phyloP scores from a whole-genome alignment of 208 protist species.

The Phytomonas serpens region DNA sequence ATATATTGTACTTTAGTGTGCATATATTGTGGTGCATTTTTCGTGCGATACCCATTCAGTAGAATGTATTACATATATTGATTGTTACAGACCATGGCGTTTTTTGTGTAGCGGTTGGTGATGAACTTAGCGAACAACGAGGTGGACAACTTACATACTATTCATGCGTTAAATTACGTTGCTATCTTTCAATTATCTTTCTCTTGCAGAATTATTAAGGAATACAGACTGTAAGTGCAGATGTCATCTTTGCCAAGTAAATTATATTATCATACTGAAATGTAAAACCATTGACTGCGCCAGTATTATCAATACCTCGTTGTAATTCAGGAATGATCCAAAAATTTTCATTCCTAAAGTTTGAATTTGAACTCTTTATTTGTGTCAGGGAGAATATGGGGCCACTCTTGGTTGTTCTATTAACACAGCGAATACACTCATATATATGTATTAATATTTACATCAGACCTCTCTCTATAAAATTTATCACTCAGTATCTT shows the following conservation, averaged over 20 bases:
- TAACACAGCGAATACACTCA: not conserved
- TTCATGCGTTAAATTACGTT: not conserved
- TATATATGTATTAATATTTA: constrained; percentile 2
- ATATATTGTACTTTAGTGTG: not conserved
- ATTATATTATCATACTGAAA: not conserved
- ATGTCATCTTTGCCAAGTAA: not conserved
- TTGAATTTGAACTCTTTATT: not conserved
- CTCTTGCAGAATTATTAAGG: not conserved
- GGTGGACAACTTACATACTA: not conserved
- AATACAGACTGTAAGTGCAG: not conserved
- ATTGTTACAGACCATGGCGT: not conserved
- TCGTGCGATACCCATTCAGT: not conserved
- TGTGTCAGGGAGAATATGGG: not conserved
- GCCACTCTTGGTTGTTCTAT: not conserved
- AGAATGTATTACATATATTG: not conserved
- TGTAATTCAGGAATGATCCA: not conserved
- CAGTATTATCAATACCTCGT: not conserved
- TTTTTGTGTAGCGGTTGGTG: not conserved
- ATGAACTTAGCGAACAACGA: not conserved
- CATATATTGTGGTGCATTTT: not conserved
- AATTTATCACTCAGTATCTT: not conserved
- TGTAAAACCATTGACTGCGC: not conserved
- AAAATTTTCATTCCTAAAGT: not conserved
- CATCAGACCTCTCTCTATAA: not conserved
- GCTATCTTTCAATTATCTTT: not conserved